Evolutionary conservation across 768 basidiomycete genomes (phyloP).

Genomic region (Crucibulum laeve): DNA sequence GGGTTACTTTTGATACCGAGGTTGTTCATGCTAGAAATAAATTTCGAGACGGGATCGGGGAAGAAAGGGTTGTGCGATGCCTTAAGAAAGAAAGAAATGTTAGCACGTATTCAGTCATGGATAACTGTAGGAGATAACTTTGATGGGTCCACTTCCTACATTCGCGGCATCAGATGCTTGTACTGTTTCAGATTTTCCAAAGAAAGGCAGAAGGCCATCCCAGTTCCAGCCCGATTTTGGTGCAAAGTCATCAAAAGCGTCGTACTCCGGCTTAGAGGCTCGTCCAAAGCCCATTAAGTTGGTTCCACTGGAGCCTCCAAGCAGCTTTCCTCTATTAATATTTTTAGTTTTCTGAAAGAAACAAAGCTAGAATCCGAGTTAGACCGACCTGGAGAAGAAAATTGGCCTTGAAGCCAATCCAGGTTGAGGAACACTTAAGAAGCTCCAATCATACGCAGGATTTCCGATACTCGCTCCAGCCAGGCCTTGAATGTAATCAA

Average conservation of each 20-base stretch:
- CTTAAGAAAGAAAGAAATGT: no score
- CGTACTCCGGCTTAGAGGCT: neutral
- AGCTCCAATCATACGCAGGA: neutral
- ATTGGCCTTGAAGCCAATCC: neutral
- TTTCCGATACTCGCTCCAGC: neutral
- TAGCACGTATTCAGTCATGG: no score
- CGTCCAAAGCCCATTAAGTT: neutral
- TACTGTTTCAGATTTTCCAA: neutral
- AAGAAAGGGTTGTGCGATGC: no score
- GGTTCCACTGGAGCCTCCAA: neutral
- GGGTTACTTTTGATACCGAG: no score
- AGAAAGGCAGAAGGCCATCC: neutral
- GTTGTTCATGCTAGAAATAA: no score
- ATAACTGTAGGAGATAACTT: neutral
- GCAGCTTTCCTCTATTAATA: neutral
- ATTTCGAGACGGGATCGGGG: no score
- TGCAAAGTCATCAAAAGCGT: neutral
- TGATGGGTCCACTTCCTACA: neutral
- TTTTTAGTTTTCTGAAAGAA: neutral
- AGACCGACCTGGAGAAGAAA: neutral
- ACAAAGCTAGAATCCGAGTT: neutral
- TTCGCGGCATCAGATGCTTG: no score
- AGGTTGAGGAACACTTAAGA: neutral
- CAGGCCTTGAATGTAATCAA: neutral
- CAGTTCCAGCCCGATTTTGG: neutral